A percentile compares a stretch with the other conserved stretches of the same genome.
Conservation (phyloP, 352 stramenopile genomes). For the Phytophthora cryptogea region DNA sequence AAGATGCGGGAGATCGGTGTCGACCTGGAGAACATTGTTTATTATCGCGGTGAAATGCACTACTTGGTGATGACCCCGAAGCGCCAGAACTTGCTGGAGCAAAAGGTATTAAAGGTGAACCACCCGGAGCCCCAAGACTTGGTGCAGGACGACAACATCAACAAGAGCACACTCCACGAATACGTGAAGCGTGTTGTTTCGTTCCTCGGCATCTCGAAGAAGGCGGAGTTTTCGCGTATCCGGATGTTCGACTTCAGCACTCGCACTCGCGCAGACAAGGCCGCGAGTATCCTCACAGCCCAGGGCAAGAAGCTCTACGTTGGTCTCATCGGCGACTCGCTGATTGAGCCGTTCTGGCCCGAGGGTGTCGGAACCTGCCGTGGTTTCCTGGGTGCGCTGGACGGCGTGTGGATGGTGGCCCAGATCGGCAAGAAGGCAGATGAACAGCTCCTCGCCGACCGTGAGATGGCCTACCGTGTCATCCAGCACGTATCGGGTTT, state of each 20-base stretch:
- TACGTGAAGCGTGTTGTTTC: constrained; percentile 73
- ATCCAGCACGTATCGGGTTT: constrained; percentile 79
- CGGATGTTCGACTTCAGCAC: constrained; percentile 87
- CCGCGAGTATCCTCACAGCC: constrained; percentile 65
- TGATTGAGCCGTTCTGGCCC: constrained; percentile 89
- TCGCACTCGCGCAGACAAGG: constrained; percentile 75
- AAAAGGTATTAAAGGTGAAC: constrained; percentile 74
- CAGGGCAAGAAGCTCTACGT: constrained; percentile 82
- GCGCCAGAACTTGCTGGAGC: constrained; percentile 73
- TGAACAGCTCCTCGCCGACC: constrained; percentile 73
- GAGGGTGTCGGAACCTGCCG: constrained; percentile 83
- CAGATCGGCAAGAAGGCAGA: constrained; percentile 74
- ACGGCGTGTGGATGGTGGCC: constrained; percentile 78
- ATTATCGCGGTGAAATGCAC: constrained; percentile 87
- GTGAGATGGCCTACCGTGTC: constrained; percentile 78
- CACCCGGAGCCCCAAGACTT: constrained; percentile 65
- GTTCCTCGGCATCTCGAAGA: constrained; percentile 76
- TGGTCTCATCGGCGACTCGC: constrained; percentile 73
- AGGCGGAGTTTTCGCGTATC: constrained; percentile 66
- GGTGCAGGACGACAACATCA: constrained; percentile 71
- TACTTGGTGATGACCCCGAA: constrained; percentile 88
- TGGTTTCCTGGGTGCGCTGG: constrained; percentile 79
- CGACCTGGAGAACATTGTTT: constrained; percentile 86
- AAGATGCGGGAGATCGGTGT: constrained; percentile 76
- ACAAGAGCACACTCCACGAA: constrained; percentile 54